Evolutionary conservation across 495 filamentous ascomycete species (phyloP).

Genomic region (Trichocladium antarcticum): DNA sequence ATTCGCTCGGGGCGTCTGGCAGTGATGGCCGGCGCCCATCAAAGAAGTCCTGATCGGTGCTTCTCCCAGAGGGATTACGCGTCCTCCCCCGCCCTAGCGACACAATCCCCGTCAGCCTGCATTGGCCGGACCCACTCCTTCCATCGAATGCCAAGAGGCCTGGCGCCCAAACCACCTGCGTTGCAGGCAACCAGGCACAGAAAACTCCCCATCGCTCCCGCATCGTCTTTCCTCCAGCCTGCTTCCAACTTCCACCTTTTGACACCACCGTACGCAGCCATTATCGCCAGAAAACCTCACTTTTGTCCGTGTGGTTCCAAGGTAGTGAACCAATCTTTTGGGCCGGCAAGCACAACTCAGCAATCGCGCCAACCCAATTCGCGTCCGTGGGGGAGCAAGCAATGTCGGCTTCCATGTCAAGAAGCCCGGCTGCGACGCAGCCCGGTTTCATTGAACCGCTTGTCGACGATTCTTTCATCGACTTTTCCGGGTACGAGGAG

Average conservation of each 20-base stretch:
- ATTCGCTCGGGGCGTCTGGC: slow-evolving; percentile 2
- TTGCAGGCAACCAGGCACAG: slow-evolving; percentile 26
- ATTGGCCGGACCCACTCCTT: slow-evolving; percentile 20
- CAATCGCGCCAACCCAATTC: too few species aligned
- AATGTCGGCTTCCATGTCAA: slow-evolving; percentile 5
- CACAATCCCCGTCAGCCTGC: slow-evolving; percentile 18
- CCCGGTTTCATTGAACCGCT: slow-evolving; percentile 8
- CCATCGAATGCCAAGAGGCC: slow-evolving; percentile 20
- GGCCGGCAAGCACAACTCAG: too few species aligned
- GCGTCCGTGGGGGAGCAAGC: neutral
- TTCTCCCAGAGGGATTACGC: slow-evolving; percentile 25
- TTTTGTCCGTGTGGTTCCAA: too few species aligned
- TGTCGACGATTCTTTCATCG: slow-evolving; percentile 33
- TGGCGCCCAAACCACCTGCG: slow-evolving; percentile 10
- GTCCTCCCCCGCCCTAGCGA: slow-evolving; percentile 24
- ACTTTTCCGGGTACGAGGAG: slow-evolving; percentile 39
- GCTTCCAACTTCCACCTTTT: neutral
- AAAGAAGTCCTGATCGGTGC: slow-evolving; percentile 7
- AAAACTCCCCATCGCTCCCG: slow-evolving; percentile 24
- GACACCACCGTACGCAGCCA: neutral
- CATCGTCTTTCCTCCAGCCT: slow-evolving; percentile 6
- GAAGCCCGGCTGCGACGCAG: slow-evolving; percentile 13
- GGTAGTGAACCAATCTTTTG: too few species aligned
- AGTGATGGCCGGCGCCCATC: neutral
- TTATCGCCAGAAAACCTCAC: too few species aligned